Evolutionary conservation across 345 rosid genomes (phyloP).

Genomic region (Syzygium jambos): DNA sequence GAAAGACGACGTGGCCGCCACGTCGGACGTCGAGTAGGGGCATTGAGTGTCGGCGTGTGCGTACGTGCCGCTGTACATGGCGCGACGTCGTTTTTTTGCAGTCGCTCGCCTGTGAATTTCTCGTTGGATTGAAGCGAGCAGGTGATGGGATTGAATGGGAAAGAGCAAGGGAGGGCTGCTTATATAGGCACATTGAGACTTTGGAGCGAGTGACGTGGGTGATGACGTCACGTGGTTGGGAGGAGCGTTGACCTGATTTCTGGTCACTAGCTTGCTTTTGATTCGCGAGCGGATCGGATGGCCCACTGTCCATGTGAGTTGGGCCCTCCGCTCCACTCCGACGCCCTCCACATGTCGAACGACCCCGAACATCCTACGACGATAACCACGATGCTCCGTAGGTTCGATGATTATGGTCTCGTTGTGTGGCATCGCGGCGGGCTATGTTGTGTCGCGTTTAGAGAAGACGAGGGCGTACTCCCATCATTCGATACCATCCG

Average conservation of each 20-base stretch:
- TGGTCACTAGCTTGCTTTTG: not conserved
- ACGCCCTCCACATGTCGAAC: not conserved
- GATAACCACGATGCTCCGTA: not conserved
- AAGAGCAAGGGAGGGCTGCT: conserved; percentile 8
- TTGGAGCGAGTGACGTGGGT: conserved; percentile 19
- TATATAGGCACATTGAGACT: conserved; percentile 2
- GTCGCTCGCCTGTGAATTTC: not conserved
- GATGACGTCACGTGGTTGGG: conserved; percentile 6
- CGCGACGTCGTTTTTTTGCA: not conserved
- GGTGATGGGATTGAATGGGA: not conserved
- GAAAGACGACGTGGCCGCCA: conserved; percentile 15
- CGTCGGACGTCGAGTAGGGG: conserved; percentile 16
- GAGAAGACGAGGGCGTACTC: not conserved
- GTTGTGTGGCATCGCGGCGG: not conserved
- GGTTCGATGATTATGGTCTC: not conserved
- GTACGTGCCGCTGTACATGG: conserved; percentile 30
- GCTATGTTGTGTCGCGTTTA: not conserved
- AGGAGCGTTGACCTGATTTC: conserved; percentile 34
- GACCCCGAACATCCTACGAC: not conserved
- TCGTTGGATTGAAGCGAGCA: not conserved
- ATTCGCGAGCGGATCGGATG: not conserved
- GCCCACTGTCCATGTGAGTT: not conserved
- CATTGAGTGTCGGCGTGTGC: conserved; percentile 10
- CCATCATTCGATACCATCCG: not conserved
- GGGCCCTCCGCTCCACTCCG: not conserved